phyloP scores from a whole-genome alignment of 306 rosid species.

The Dalbergia oliveri region DNA sequence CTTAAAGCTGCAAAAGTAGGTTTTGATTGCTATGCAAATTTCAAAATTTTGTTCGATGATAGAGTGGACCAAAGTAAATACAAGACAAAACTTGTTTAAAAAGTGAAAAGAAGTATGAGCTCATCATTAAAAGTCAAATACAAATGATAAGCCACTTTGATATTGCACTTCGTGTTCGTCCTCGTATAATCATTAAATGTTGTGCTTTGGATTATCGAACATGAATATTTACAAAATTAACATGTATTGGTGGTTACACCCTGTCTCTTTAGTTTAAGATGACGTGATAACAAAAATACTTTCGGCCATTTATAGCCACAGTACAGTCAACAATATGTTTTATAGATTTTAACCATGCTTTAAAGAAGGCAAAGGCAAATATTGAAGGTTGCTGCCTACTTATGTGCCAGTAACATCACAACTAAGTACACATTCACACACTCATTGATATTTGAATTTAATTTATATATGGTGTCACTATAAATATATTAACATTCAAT shows the following conservation, averaged over 20 bases:
- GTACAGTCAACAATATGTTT: neutral
- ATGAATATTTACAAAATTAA: slow-evolving; percentile 14
- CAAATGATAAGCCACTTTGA: slow-evolving; percentile 53
- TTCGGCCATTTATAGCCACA: neutral
- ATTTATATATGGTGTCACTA: no score
- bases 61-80: slow-evolving; percentile 38
- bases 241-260: slow-evolving; percentile 5
- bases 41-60: slow-evolving; percentile 46
- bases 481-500: no score
- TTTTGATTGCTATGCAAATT: slow-evolving; percentile 48
- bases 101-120: slow-evolving; percentile 37
- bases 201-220: slow-evolving; percentile 42
- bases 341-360: neutral
- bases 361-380: no score
- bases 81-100: slow-evolving; percentile 43
- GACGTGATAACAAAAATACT: slow-evolving; percentile 1
- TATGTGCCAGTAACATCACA: no score
- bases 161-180: slow-evolving; percentile 47
- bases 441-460: no score
- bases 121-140: slow-evolving; percentile 54
- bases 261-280: slow-evolving; percentile 15
- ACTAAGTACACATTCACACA: no score
- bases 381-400: no score
- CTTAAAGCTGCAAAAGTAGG: slow-evolving; percentile 43
- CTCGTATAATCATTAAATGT: slow-evolving; percentile 35